These are phyloP conservation scores for Salvia hispanica DNA, from an alignment of 257 asterid genomes.

Conservation along the genomic window DNA sequence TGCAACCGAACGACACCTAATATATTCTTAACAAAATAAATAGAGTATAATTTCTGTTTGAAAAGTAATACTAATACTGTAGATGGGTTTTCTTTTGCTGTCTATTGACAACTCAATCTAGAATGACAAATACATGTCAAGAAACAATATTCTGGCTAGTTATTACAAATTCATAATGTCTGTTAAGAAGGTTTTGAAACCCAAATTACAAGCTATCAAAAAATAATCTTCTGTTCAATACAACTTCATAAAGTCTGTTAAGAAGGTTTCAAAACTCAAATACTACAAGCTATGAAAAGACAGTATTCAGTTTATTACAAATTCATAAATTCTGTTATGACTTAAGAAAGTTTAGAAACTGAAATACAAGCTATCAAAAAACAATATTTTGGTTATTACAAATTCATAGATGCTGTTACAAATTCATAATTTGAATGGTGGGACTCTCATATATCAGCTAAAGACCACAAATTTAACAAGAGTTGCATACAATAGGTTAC, in stretches of 20 bases:
- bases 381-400: background rate
- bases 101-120: too few species aligned
- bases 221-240: too few species aligned
- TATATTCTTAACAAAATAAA: too few species aligned
- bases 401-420: background rate
- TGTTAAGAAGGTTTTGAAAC: constrained; percentile 4
- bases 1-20: too few species aligned
- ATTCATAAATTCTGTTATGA: background rate
- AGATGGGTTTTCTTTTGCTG: too few species aligned
- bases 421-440: background rate
- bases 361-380: background rate
- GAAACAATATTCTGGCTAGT: too few species aligned
- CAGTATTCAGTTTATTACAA: background rate
- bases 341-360: background rate
- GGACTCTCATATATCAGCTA: constrained; percentile 6
- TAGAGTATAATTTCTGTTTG: too few species aligned
- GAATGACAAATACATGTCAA: too few species aligned
- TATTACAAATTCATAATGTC: background rate
- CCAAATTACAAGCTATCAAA: background rate
- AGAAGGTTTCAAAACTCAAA: too few species aligned
- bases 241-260: too few species aligned
- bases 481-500: constrained; percentile 13
- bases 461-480: background rate
- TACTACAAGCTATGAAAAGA: too few species aligned
- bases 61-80: too few species aligned